Conservation (phyloP, 768 basidiomycete species). For the Tylopilus plumbeoviolaceoides region DNA sequence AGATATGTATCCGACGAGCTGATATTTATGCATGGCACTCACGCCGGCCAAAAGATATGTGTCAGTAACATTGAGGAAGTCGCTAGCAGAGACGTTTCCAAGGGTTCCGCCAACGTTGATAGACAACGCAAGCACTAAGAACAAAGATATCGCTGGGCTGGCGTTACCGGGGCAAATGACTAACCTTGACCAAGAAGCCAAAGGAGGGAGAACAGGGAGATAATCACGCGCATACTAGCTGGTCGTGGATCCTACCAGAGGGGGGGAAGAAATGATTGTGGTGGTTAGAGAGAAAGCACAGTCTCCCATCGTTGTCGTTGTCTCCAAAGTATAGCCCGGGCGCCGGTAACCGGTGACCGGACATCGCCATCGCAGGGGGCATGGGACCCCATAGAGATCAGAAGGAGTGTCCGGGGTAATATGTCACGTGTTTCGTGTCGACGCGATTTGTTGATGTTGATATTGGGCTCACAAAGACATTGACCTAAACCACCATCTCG, state of each 20-base stretch:
- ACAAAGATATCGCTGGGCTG: neutral
- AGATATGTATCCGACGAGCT: neutral
- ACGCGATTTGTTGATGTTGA: conserved; percentile 32
- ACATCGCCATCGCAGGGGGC: too few species aligned
- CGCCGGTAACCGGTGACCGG: neutral
- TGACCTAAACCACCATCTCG: conserved; percentile 10
- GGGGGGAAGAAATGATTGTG: conserved; percentile 13
- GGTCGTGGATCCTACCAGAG: conserved; percentile 33
- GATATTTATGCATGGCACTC: conserved; percentile 7
- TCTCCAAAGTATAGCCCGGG: neutral
- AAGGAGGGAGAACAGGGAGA: conserved; percentile 28
- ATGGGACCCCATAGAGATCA: neutral
- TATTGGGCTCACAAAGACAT: conserved; percentile 14
- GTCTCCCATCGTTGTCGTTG: neutral
- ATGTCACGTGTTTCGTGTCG: conserved; percentile 22
- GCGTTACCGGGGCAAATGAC: conserved; percentile 1
- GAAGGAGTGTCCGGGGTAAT: conserved; percentile 3
- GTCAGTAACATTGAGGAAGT: conserved; percentile 44
- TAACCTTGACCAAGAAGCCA: conserved; percentile 62
- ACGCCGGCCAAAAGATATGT: conserved; percentile 26
- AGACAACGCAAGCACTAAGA: conserved; percentile 43
- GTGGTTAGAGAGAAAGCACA: conserved; percentile 14
- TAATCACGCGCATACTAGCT: conserved; percentile 26
- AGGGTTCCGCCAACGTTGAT: conserved; percentile 40
- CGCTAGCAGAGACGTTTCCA: conserved; percentile 35